Base-by-base conservation (phyloP, 2,329 filamentous ascomycete species). In the Cladosporium phlei region DNA sequence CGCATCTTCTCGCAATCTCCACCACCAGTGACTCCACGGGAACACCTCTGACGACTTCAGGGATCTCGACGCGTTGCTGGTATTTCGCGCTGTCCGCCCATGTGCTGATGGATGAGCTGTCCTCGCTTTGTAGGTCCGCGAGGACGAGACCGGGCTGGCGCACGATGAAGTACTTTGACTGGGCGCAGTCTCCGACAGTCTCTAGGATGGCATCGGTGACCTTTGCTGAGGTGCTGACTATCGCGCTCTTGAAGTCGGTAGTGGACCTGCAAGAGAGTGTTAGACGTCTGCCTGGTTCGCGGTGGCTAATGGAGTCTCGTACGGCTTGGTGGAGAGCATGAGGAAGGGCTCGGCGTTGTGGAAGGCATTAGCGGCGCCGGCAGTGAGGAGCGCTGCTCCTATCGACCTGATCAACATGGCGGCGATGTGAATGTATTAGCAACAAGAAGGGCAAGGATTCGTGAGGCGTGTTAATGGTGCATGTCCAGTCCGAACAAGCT, bases 301-400 rank as follows among this genome's bases (percentile, higher is more conserved):
- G 40, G 30, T 35, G 24, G 7, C 7, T 19, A 19, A 25, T 14
- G 20, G 42, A 21, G 32, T n/a, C 28, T 14, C 42, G 10, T 83
- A 95, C 90, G 83, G 74, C 52, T 85, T 78, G 35, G 85, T 91
- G 24, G 91, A 96, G 66, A 94, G 84, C 55, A 96, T 72, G 64
- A 95, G 78, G 68, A 95, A 93, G 14, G 93, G 91, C 46, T 88
- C 90, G 2, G 90, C 88, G 68, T 95, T 85, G 53, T 80, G 82
- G 66, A 95, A 93, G 20, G 88, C 90, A 52, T 80, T 72, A 34
- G 76, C 81, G 19, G 54, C 49, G n/a, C 53, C 55, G 22, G 55
- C 53, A 3, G 50, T 47, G 19, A 62, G 57, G 35, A 60, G 52
- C 19, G 55, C 48, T 47, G 55, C 48, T 47, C 52, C 50, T 49